Base-by-base conservation (phyloP, 768 basidiomycete species). In the Trametes gibbosa region DNA sequence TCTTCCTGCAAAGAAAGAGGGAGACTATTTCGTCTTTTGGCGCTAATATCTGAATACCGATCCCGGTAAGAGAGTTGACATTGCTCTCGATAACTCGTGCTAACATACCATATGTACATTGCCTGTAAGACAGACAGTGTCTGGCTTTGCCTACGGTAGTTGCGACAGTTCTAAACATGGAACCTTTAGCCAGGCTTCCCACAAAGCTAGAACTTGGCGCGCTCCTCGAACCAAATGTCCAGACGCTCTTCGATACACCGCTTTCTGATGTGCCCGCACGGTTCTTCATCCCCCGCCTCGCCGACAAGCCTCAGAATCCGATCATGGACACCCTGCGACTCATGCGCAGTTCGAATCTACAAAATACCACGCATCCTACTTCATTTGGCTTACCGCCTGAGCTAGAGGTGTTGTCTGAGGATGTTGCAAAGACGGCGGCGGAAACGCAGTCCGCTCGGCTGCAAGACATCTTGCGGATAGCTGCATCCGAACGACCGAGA, bases 301-400 rank as follows among this genome's bases (percentile, higher is more conserved):
- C 77, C n/a, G 81, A 90, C 58, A 83, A 81, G 62, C 89, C 90
- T 2, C 90, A 91, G 67, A 85, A 92, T 69, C 90, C 89, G 2
- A 89, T 91, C 62, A 74, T 91, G 70, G 84, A 87, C 42, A 73
- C 77, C 17, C 61, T 89, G 23, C 77, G 76, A 32, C 62, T 72
- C 35, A 50, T 58, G 45, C 40, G 49, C 8, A 40, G 19, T 8
- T 24, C 25, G 1, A 24, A 29, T 19, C 29, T 3, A 6, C 14
- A 24, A 12, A 13, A 50, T 9, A 12, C 32, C 12, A 17, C n/a
- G 5, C 7, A 27, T 21, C 14, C 24, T 1, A 24, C 23, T 5
- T 16, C n/a, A 13, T 13, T 46, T 4, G 40, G 39, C n/a, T 19
- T 54, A 8, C 64, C 64, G 2, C 19, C 23, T 0, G 64, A 62